Conservation (phyloP, 768 basidiomycete species). For the Gelatoporia subvermispora region DNA sequence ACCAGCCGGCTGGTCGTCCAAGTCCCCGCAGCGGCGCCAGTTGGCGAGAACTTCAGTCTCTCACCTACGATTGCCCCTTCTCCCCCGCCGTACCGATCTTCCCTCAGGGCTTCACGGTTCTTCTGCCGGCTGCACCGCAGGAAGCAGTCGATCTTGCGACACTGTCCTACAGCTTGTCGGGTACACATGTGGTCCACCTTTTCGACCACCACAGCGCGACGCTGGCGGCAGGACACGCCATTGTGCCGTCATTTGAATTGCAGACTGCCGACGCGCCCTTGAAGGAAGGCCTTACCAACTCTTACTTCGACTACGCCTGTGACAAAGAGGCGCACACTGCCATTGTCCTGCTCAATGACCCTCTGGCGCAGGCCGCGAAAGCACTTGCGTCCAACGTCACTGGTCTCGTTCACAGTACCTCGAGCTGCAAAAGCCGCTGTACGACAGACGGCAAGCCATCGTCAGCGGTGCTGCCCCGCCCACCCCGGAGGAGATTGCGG, state of each 20-base stretch:
- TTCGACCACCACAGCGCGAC: slow-evolving; percentile 83
- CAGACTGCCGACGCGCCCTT: slow-evolving; percentile 30
- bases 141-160: slow-evolving; percentile 76
- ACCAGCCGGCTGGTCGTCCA: slow-evolving; percentile 75
- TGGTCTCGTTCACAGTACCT: slow-evolving; percentile 66
- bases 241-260: slow-evolving; percentile 34
- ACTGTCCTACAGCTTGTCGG: slow-evolving; percentile 65
- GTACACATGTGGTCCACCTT: slow-evolving; percentile 76
- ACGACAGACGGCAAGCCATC: slow-evolving; percentile 81
- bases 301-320: slow-evolving; percentile 75
- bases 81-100: slow-evolving; percentile 55
- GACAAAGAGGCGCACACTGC: slow-evolving; percentile 57
- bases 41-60: slow-evolving; percentile 62
- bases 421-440: slow-evolving; percentile 74
- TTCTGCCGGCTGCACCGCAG: slow-evolving; percentile 81
- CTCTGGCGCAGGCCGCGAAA: slow-evolving; percentile 62
- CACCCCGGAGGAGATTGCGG: slow-evolving; percentile 76
- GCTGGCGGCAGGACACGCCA: slow-evolving; percentile 65
- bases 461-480: slow-evolving; percentile 72
- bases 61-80: slow-evolving; percentile 75
- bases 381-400: slow-evolving; percentile 38
- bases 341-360: slow-evolving; percentile 71
- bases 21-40: slow-evolving; percentile 68
- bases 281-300: slow-evolving; percentile 44
- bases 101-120: slow-evolving; percentile 60